A percentile compares a stretch with the other conserved stretches of the same genome.
Evolutionary conservation across 345 rosid species (phyloP).

Genomic region (Brassica napus): Da-Ae NC_063439.1:11094501-11095000

Average conservation of each 20-base stretch:
- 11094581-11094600: constrained; percentile 4
- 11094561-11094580: constrained; percentile 14
- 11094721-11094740: background rate
- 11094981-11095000: too few species aligned
- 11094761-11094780: background rate
- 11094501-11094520: constrained; percentile 3
- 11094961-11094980: too few species aligned
- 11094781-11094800: background rate
- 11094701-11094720: background rate
- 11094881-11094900: too few species aligned
- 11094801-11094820: background rate
- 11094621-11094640: constrained; percentile 20
- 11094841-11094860: too few species aligned
- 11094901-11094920: too few species aligned
- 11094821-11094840: too few species aligned
- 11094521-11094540: background rate
- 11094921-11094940: too few species aligned
- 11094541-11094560: constrained; percentile 16
- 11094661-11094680: background rate
- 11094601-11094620: constrained; percentile 27
- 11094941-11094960: too few species aligned
- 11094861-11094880: too few species aligned
- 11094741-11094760: background rate
- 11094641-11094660: background rate
- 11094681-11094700: background rate